Evolutionary conservation across 2,329 filamentous ascomycete species (phyloP).

Genomic region (Xylaria sp.): DNA sequence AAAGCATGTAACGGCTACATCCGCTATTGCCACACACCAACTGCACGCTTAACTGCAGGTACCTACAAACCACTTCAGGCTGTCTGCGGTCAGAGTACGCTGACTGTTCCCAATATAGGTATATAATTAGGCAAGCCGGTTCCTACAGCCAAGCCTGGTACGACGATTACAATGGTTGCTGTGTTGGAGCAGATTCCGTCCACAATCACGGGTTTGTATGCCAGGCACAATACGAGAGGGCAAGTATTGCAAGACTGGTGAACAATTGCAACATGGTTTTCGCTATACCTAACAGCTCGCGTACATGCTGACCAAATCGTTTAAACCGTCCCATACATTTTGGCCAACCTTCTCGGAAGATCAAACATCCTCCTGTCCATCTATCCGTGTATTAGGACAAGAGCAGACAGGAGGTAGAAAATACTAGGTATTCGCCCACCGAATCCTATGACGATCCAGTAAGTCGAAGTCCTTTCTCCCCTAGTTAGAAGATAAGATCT

Average conservation of each 20-base stretch:
- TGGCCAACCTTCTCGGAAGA: neutral
- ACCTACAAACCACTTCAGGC: too few species aligned
- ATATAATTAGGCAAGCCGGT: too few species aligned
- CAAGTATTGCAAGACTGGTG: neutral
- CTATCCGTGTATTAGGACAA: too few species aligned
- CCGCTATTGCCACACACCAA: neutral
- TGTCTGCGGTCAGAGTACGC: too few species aligned
- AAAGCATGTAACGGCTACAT: constrained; percentile 24
- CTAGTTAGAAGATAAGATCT: neutral
- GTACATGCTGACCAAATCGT: neutral
- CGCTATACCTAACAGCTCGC: neutral
- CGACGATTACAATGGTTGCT: too few species aligned
- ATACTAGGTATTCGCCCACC: neutral
- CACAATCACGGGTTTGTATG: neutral
- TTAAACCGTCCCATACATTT: neutral
- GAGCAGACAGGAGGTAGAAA: too few species aligned
- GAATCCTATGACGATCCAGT: constrained; percentile 15
- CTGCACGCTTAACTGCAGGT: too few species aligned
- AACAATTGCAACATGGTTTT: neutral
- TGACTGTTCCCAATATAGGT: too few species aligned
- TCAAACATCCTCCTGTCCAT: too few species aligned
- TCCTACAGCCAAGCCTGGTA: too few species aligned
- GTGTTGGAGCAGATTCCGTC: too few species aligned
- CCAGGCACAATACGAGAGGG: neutral
- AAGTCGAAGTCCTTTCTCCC: constrained; percentile 13